These are phyloP conservation scores for Coelastrella sp. DNA, from an alignment of 139 green algal species.

Conservation along the genomic window DNA sequence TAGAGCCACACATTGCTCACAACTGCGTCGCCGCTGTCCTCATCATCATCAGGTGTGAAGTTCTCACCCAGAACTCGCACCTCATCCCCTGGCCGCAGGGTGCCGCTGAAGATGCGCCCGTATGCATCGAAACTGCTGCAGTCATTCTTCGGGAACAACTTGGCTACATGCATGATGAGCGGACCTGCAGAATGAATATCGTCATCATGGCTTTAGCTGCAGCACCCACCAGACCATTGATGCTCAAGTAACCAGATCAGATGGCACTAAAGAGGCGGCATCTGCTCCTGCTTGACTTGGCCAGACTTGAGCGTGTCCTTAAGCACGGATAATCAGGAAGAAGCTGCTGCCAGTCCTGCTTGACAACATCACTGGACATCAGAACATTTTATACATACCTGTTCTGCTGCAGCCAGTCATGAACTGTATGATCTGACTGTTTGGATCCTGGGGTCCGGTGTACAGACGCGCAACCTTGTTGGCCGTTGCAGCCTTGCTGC, in stretches of 20 bases:
- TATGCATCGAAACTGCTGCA: conserved; percentile 92
- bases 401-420: conserved; percentile 39
- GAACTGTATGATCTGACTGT: conserved; percentile 32
- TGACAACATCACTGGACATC: too few relatives aligned
- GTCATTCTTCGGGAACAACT: conserved; percentile 93
- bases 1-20: conserved; percentile 80
- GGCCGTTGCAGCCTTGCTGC: conserved; percentile 70
- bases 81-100: conserved; percentile 84
- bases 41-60: conserved; percentile 98
- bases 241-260: too few relatives aligned
- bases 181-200: conserved; percentile 75
- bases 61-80: conserved; percentile 89
- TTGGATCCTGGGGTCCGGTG: conserved; percentile 71
- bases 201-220: too few relatives aligned
- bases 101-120: conserved; percentile 92
- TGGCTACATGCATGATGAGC: conserved; percentile 91
- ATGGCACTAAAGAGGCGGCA: too few relatives aligned
- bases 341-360: too few relatives aligned
- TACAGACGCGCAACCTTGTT: conserved; percentile 85
- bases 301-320: too few relatives aligned
- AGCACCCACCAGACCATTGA: neutral
- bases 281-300: too few relatives aligned
- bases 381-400: neutral
- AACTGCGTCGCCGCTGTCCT: conserved; percentile 87
- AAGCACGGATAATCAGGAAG: too few relatives aligned